Evolutionary conservation across 164 flowering plant genomes (phyloP).

Genomic region (Umbilicus rupestris): DNA sequence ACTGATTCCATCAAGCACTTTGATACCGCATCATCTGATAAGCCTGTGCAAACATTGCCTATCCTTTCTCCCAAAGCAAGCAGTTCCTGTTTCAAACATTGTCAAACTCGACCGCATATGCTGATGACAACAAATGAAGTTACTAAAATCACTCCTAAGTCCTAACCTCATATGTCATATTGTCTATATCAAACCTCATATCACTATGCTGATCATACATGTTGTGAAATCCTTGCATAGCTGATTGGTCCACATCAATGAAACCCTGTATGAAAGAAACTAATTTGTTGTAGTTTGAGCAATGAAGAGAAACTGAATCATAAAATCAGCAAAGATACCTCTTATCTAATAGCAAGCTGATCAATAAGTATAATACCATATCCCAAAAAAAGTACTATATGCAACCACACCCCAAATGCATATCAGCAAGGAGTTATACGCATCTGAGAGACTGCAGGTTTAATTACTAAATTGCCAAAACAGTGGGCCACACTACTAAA

Average conservation of each 20-base stretch:
- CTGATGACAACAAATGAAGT: not conserved
- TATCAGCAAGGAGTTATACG: too few species aligned
- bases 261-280: conserved; percentile 33
- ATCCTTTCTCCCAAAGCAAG: conserved; percentile 63
- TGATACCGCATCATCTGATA: conserved; percentile 35
- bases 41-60: conserved; percentile 57
- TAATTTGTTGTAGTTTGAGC: too few species aligned
- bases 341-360: not conserved
- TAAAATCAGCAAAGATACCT: not conserved
- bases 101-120: not conserved
- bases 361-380: not conserved
- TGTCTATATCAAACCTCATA: conserved; percentile 56
- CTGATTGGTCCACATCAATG: conserved; percentile 35
- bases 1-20: conserved; percentile 37
- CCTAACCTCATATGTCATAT: conserved; percentile 61
- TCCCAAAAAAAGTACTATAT: too few species aligned
- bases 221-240: conserved; percentile 37
- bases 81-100: conserved; percentile 40
- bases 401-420: too few species aligned
- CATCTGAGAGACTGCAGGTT: not conserved
- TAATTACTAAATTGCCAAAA: not conserved
- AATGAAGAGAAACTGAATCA: not conserved
- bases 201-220: conserved; percentile 45
- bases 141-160: not conserved
- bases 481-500: not conserved